Percentiles rank a stretch among this genome's conserved stretches.
Evolutionary conservation across 164 flowering plant genomes (phyloP).

Genomic region (Stephania japonica): DNA sequence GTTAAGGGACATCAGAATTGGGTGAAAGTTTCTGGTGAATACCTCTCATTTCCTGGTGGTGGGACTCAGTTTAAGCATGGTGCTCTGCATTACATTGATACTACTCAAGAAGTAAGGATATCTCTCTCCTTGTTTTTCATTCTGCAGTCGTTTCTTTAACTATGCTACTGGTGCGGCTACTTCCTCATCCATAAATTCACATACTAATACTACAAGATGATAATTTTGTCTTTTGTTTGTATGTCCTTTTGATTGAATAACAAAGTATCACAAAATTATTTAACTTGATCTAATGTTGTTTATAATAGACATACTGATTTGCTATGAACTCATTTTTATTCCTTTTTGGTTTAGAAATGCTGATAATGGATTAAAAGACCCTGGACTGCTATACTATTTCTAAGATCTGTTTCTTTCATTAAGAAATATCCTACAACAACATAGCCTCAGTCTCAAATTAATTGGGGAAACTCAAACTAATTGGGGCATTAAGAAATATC

Average conservation of each 20-base stretch:
- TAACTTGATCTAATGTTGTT: too few species aligned
- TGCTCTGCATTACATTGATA: constrained; percentile 89
- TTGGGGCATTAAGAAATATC: too few species aligned
- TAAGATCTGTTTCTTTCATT: background rate
- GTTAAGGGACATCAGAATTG: constrained; percentile 95
- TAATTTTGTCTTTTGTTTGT: background rate
- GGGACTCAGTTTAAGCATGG: constrained; percentile 98
- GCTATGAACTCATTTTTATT: too few species aligned
- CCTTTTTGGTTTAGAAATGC: background rate
- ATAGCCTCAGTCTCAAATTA: too few species aligned
- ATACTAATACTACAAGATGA: background rate
- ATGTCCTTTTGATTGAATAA: too few species aligned
- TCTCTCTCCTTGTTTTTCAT: background rate
- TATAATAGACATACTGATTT: too few species aligned
- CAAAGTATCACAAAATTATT: too few species aligned
- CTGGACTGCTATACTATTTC: background rate
- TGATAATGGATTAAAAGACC: background rate
- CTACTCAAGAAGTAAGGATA: constrained; percentile 54
- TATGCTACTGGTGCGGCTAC: background rate
- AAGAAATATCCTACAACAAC: background rate
- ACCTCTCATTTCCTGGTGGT: constrained; percentile 94
- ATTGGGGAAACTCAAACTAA: too few species aligned
- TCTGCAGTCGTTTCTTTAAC: background rate
- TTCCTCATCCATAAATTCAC: background rate
- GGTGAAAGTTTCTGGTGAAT: constrained; percentile 88